These are phyloP conservation scores for Fusarium subglutinans DNA, from an alignment of 2,329 filamentous ascomycete species.

Conservation along the genomic window DNA sequence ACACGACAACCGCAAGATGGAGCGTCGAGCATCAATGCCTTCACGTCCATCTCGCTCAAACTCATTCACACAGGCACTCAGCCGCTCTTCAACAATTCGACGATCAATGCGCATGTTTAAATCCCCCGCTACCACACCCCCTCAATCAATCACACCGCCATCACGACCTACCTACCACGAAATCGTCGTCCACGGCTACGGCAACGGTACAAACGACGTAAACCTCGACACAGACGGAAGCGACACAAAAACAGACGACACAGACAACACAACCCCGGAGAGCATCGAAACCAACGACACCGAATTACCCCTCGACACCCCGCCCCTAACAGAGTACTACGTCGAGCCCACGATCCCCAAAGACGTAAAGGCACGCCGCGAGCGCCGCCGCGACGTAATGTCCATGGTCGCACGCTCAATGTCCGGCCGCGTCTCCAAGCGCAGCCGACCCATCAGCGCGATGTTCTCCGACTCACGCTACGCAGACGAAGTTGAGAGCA, in stretches of 20 bases:
- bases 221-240: conserved; percentile 34
- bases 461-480: conserved; percentile 43
- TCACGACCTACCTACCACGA: conserved; percentile 54
- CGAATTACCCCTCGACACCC: conserved; percentile 36
- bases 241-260: conserved; percentile 36
- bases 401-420: conserved; percentile 41
- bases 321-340: conserved; percentile 29
- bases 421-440: conserved; percentile 39
- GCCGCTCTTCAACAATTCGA: conserved; percentile 47
- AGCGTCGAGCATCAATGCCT: conserved; percentile 28
- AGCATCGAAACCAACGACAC: conserved; percentile 43
- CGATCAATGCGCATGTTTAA: conserved; percentile 48
- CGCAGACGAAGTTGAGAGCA: conserved; percentile 40
- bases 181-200: conserved; percentile 63
- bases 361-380: conserved; percentile 38
- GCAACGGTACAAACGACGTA: conserved; percentile 60
- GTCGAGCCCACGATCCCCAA: conserved; percentile 19
- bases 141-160: conserved; percentile 23
- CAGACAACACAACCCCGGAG: conserved; percentile 32
- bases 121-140: conserved; percentile 28
- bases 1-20: conserved; percentile 14
- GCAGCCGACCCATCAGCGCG: conserved; percentile 42
- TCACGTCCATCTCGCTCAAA: conserved; percentile 43
- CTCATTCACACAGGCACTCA: conserved; percentile 45
- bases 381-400: conserved; percentile 43